Evolutionary conservation across 192 early-diverging fungal genomes (phyloP).

Genomic region (Fimicolochytrium jonesii): DNA sequence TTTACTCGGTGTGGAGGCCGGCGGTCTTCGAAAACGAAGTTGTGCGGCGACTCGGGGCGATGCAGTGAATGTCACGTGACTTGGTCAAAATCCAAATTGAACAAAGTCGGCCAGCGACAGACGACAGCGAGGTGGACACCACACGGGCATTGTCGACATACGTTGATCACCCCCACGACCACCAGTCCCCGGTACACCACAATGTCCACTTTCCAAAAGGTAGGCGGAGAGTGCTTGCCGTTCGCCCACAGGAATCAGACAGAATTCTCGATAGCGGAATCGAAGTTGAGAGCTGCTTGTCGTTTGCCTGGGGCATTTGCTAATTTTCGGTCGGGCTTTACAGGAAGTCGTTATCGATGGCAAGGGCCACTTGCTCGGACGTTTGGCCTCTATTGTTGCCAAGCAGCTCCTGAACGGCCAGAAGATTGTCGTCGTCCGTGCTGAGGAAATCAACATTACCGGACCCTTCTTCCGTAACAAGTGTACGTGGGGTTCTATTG

Average conservation of each 20-base stretch:
- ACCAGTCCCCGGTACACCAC: too few relatives aligned
- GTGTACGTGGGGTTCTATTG: slow-evolving; percentile 55
- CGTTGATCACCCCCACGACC: too few relatives aligned
- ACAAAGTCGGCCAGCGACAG: too few relatives aligned
- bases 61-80: too few relatives aligned
- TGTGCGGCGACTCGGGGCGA: too few relatives aligned
- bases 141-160: too few relatives aligned
- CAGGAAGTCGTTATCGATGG: slow-evolving; percentile 98
- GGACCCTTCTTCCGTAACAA: slow-evolving; percentile 99
- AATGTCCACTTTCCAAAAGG: too few relatives aligned
- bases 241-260: background rate
- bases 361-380: slow-evolving; percentile 98
- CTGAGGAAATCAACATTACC: slow-evolving; percentile 97
- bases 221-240: background rate
- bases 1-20: too few relatives aligned
- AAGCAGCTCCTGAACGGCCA: slow-evolving; percentile 98
- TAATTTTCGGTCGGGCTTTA: background rate
- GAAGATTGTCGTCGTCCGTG: slow-evolving; percentile 95
- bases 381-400: slow-evolving; percentile 95
- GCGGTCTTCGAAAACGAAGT: too few relatives aligned
- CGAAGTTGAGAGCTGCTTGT: background rate
- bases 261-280: background rate
- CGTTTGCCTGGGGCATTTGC: background rate
- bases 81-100: too few relatives aligned
- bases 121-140: too few relatives aligned